Percentiles rank a stretch among this genome's conserved stretches.
These are phyloP conservation scores for Amanita rubescens DNA, from an alignment of 768 basidiomycete species.

Conservation along the genomic window DNA sequence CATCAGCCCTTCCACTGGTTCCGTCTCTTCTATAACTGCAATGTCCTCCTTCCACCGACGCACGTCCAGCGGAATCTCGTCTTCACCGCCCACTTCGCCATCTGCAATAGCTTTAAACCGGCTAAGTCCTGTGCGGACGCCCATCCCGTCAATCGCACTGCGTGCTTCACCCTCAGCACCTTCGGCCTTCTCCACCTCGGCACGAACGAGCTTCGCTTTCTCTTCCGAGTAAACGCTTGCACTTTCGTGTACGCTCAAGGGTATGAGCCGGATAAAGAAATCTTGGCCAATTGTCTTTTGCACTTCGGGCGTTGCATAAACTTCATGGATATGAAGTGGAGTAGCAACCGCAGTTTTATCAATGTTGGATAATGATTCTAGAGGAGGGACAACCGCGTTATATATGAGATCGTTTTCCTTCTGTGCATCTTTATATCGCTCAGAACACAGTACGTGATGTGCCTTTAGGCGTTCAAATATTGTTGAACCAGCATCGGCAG, in stretches of 20 bases:
- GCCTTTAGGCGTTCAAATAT: slow-evolving; percentile 80
- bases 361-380: slow-evolving; percentile 70
- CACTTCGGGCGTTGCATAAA: slow-evolving; percentile 85
- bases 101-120: slow-evolving; percentile 69
- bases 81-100: slow-evolving; percentile 52
- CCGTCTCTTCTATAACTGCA: slow-evolving; percentile 54
- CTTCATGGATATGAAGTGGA: slow-evolving; percentile 88
- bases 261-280: slow-evolving; percentile 80
- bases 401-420: slow-evolving; percentile 98
- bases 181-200: slow-evolving; percentile 84
- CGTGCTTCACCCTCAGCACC: slow-evolving; percentile 72
- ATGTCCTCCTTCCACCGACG: slow-evolving; percentile 73
- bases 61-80: slow-evolving; percentile 66
- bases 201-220: slow-evolving; percentile 88
- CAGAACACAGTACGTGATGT: slow-evolving; percentile 69
- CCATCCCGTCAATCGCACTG: slow-evolving; percentile 75
- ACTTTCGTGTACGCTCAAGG: slow-evolving; percentile 91
- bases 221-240: slow-evolving; percentile 97
- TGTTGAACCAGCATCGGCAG: slow-evolving; percentile 76
- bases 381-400: slow-evolving; percentile 78
- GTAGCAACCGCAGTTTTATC: slow-evolving; percentile 81
- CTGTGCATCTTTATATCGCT: slow-evolving; percentile 66
- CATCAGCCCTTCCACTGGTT: slow-evolving; percentile 60
- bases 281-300: slow-evolving; percentile 93
- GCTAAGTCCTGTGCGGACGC: slow-evolving; percentile 61